A percentile compares a stretch with the other conserved stretches of the same genome.
phyloP scores from a whole-genome alignment of 257 asterid genomes.

The Solanum piurae region DNA sequence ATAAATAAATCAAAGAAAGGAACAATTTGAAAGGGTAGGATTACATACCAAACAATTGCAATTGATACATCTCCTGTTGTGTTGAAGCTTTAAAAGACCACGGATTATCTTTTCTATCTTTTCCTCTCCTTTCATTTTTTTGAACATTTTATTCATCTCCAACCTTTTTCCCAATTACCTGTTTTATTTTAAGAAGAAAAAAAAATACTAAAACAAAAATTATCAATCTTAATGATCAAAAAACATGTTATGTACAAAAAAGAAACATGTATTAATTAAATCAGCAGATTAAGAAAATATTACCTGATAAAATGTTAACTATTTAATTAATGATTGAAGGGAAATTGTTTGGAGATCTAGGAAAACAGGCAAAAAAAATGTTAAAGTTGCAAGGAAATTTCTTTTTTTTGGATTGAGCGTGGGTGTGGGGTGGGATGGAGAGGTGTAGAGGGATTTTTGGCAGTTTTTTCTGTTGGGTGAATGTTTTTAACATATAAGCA shows the following conservation, averaged over 20 bases:
- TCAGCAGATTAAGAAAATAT: neutral
- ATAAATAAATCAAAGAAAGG: neutral
- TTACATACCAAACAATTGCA: constrained; percentile 66
- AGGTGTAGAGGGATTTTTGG: constrained; percentile 61
- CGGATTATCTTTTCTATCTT: constrained; percentile 60
- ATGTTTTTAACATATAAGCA: neutral
- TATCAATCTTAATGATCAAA: neutral
- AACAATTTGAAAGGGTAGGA: neutral
- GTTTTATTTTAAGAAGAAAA: neutral
- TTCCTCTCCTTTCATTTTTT: constrained; percentile 54
- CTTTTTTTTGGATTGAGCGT: neutral
- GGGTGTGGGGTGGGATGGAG: constrained; percentile 9
- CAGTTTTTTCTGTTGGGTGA: constrained; percentile 55
- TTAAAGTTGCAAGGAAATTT: neutral
- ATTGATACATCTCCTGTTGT: constrained; percentile 74
- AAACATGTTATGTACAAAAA: neutral
- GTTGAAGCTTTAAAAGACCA: constrained; percentile 61
- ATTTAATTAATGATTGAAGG: neutral
- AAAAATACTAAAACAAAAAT: neutral
- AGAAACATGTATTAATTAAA: neutral
- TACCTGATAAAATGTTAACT: neutral
- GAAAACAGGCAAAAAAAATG: neutral
- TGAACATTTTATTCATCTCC: constrained; percentile 33
- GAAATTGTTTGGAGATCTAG: neutral
- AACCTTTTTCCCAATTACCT: neutral